Evolutionary conservation across 371 early-diverging fungal genomes (phyloP), one percentile per base, ranked within the genome.

Genomic region (Batrachochytrium dendrobatidis): DNA sequence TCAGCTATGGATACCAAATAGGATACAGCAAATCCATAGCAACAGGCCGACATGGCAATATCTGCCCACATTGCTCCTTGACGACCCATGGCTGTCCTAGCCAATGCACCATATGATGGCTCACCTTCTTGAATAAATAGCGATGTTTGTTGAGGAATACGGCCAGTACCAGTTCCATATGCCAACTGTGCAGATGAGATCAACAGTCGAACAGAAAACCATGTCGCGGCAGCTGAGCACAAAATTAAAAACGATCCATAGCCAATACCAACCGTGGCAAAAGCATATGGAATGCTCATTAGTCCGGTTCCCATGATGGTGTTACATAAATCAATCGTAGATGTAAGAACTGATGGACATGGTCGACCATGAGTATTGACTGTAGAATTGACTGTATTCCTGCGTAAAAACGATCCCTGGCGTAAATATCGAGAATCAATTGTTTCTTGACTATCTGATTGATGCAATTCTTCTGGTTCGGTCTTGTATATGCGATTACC

Each of bases 11-110:
- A 33, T 32, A 58, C 46, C 22, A 67, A 34, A 31, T 67, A 67
- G n/a, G 30, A 30, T n/a, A 58, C 52, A 1, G 67, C 63, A 32
- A 67, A 63, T 17, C 67, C 67, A 48, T 63, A 34, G 50, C 63
- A 63, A 25, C 53, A 55, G 6, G 53, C 17, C 8, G 43, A 39
- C 59, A 67, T 48, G 3, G 43, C 44, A 18, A 57, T 18, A 43
- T 67, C 67, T 24, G 50, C 59, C 25, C 55, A 2, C 18, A 32
- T 20, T 12, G 60, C 53, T 8, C 30, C 25, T 20, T 22, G n/a
- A 12, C 18, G 18, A 30, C 63, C 53, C 34, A 67, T 46, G 22
- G 63, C 39, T 44, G 61, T 26, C 12, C 57, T 45, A 24, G 48
- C 33, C 15, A 67, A 48, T 1, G 63, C 48, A 5, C 55, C 58